These are phyloP conservation scores for Eucalyptus lansdowneana DNA, from an alignment of 345 rosid genomes.

Conservation along the genomic window DNA sequence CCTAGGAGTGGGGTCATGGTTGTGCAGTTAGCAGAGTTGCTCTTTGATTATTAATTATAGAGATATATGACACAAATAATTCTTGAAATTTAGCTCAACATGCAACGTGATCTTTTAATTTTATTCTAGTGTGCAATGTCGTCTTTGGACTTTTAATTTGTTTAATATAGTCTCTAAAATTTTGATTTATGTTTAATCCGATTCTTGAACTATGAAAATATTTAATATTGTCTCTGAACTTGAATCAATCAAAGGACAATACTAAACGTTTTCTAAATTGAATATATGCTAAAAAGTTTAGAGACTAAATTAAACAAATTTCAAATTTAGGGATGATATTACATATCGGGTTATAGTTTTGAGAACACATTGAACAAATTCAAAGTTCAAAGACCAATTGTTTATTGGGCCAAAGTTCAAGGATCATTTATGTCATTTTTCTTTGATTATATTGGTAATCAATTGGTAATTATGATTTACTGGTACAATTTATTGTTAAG, in stretches of 20 bases:
- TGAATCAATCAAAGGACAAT: not conserved
- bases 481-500: not conserved
- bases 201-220: not conserved
- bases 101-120: not conserved
- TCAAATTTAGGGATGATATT: not conserved
- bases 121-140: no score
- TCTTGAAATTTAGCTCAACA: not conserved
- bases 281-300: no score
- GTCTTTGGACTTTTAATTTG: not conserved
- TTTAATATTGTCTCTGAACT: not conserved
- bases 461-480: not conserved
- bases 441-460: not conserved
- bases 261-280: not conserved
- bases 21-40: not conserved
- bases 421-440: no score
- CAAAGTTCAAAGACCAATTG: fast-evolving
- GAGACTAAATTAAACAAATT: no score
- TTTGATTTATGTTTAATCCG: no score
- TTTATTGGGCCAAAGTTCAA: no score
- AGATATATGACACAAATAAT: not conserved
- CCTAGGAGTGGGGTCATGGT: not conserved
- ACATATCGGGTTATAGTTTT: not conserved
- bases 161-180: no score
- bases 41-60: not conserved
- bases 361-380: not conserved